phyloP scores from a whole-genome alignment of 768 basidiomycete species.

The Boletellus ananiceps region DNA sequence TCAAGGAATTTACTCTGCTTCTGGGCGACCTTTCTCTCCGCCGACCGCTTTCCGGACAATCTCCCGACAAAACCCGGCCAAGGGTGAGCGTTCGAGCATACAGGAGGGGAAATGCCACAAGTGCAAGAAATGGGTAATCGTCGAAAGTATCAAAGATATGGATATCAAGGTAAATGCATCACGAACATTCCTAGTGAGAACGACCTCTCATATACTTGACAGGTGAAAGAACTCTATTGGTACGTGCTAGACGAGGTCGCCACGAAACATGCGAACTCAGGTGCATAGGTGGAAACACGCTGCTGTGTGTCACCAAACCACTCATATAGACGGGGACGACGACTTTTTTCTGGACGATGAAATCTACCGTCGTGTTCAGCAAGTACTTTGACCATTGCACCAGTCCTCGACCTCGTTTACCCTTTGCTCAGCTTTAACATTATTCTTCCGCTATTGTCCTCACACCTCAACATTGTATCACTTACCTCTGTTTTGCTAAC shows the following conservation, averaged over 20 bases:
- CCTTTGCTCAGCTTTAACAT: not conserved
- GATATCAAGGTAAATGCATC: slow-evolving; percentile 54
- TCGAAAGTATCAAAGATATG: slow-evolving; percentile 72
- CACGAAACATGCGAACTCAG: slow-evolving; percentile 5
- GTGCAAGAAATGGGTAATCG: slow-evolving; percentile 65
- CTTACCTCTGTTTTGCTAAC: slow-evolving; percentile 19
- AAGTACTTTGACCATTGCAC: slow-evolving; percentile 4
- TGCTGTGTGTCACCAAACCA: slow-evolving; percentile 64
- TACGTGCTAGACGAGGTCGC: slow-evolving; percentile 32
- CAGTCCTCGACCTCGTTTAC: not conserved
- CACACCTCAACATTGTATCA: not conserved
- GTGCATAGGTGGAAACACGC: slow-evolving; percentile 76
- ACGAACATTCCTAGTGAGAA: not conserved
- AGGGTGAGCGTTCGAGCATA: slow-evolving; percentile 55
- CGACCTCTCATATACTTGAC: not conserved
- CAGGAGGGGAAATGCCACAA: slow-evolving; percentile 76
- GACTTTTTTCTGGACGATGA: slow-evolving; percentile 56
- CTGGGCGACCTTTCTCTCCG: slow-evolving; percentile 72
- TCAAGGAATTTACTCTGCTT: slow-evolving; percentile 65
- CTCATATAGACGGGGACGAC: slow-evolving; percentile 50
- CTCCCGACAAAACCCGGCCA: slow-evolving; percentile 43
- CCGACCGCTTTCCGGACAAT: slow-evolving; percentile 57
- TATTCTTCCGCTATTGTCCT: slow-evolving; percentile 11
- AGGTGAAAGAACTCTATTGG: slow-evolving; percentile 79
- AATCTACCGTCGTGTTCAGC: slow-evolving; percentile 30